phyloP scores from a whole-genome alignment of 2,329 filamentous ascomycete genomes.

The Scytalidium lignicola region DNA sequence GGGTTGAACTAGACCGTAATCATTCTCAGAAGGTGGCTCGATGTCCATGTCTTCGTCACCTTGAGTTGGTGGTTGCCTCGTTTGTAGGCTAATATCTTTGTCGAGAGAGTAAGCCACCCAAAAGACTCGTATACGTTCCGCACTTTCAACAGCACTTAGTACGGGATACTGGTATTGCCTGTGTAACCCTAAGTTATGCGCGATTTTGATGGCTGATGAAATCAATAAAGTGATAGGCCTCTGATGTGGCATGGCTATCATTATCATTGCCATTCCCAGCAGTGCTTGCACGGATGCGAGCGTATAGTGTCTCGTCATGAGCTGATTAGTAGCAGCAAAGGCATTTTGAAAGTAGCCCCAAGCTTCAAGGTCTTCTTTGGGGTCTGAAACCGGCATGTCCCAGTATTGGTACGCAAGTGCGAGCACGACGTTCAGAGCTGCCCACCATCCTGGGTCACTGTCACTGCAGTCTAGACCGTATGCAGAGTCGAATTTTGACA shows the following conservation, averaged over 20 bases:
- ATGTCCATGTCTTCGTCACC: slow-evolving; percentile 51
- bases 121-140: slow-evolving; percentile 51
- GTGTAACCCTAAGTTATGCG: slow-evolving; percentile 21
- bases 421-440: slow-evolving; percentile 20
- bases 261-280: slow-evolving; percentile 20
- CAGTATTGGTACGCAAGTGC: slow-evolving; percentile 17
- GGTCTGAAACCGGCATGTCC: not conserved
- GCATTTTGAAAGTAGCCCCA: slow-evolving; percentile 18
- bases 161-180: slow-evolving; percentile 7
- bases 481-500: slow-evolving; percentile 8
- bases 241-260: slow-evolving; percentile 20
- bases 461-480: slow-evolving; percentile 1
- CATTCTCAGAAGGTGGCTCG: slow-evolving; percentile 11
- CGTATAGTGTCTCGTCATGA: slow-evolving; percentile 9
- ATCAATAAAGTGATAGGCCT: slow-evolving; percentile 12
- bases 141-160: slow-evolving; percentile 8
- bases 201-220: slow-evolving; percentile 18
- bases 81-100: slow-evolving; percentile 57
- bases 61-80: slow-evolving; percentile 54
- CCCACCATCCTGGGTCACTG: slow-evolving; percentile 19
- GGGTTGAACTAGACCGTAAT: not conserved
- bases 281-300: slow-evolving; percentile 20
- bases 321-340: slow-evolving; percentile 8
- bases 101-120: slow-evolving; percentile 64
- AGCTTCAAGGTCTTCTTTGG: slow-evolving; percentile 9